phyloP scores from a whole-genome alignment of 768 basidiomycete species.

The Boletus tylopilopsis region DNA sequence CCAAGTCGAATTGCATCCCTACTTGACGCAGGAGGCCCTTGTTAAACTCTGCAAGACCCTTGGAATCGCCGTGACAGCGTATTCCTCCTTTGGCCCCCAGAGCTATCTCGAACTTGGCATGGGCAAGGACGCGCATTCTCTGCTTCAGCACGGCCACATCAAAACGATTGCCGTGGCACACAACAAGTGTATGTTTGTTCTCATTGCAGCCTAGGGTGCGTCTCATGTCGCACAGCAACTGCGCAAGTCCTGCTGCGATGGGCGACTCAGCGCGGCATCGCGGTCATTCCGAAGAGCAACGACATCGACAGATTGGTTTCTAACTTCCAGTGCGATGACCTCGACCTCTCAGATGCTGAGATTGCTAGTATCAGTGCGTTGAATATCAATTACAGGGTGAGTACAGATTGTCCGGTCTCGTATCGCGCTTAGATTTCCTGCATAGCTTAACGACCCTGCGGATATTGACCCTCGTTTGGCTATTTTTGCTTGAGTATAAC shows the following conservation, averaged over 20 bases:
- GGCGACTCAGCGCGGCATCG: slow-evolving; percentile 71
- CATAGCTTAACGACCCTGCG: slow-evolving; percentile 66
- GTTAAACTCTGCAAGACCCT: slow-evolving; percentile 41
- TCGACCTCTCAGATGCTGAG: slow-evolving; percentile 55
- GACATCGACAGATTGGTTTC: slow-evolving; percentile 34
- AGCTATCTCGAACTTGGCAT: slow-evolving; percentile 64
- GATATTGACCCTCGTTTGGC: slow-evolving; percentile 61
- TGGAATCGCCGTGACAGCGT: slow-evolving; percentile 51
- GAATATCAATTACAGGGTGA: slow-evolving; percentile 61
- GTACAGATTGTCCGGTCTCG: slow-evolving; percentile 18
- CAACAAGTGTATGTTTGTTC: slow-evolving; percentile 43
- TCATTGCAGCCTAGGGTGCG: background rate
- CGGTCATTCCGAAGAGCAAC: slow-evolving; percentile 74
- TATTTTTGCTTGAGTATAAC: slow-evolving; percentile 62
- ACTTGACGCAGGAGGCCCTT: slow-evolving; percentile 47
- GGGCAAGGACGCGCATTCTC: slow-evolving; percentile 46
- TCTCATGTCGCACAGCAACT: slow-evolving; percentile 20
- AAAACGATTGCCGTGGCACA: slow-evolving; percentile 44
- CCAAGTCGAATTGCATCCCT: slow-evolving; percentile 60
- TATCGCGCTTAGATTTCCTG: slow-evolving; percentile 3
- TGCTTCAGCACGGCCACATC: slow-evolving; percentile 51
- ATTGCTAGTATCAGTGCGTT: slow-evolving; percentile 53
- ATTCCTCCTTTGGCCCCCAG: slow-evolving; percentile 53
- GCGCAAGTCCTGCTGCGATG: slow-evolving; percentile 77
- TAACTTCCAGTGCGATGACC: slow-evolving; percentile 45